These are phyloP conservation scores for Neurospora sp. DNA, from an alignment of 2,329 filamentous ascomycete genomes.

Conservation along the genomic window DNA sequence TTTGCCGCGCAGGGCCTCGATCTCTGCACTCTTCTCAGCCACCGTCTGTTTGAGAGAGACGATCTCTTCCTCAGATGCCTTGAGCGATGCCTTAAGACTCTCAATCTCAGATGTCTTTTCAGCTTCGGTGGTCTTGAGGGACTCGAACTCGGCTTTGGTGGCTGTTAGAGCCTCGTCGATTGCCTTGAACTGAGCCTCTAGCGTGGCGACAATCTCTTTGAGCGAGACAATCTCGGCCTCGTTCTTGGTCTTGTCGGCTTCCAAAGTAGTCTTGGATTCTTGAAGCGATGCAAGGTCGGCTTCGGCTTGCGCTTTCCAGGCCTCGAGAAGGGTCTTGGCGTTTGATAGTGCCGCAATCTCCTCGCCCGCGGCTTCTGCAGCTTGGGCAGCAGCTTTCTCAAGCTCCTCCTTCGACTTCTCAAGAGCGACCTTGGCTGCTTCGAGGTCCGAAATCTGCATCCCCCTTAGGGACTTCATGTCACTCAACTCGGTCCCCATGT, in stretches of 20 bases:
- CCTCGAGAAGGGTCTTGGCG: constrained; percentile 15
- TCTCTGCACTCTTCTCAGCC: constrained; percentile 15
- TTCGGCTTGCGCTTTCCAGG: constrained; percentile 16
- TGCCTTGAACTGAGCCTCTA: constrained; percentile 16
- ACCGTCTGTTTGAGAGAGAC: constrained; percentile 16
- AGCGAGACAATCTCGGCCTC: constrained; percentile 16
- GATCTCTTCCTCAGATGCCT: constrained; percentile 17
- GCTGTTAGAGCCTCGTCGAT: constrained; percentile 16
- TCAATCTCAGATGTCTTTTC: constrained; percentile 15
- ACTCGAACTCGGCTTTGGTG: constrained; percentile 13
- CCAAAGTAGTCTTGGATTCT: constrained; percentile 10
- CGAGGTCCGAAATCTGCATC: constrained; percentile 11
- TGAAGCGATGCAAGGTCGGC: constrained; percentile 15
- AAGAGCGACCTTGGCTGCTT: constrained; percentile 13
- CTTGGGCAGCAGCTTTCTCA: constrained; percentile 15
- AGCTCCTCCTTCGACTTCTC: constrained; percentile 15
- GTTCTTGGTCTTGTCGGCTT: constrained; percentile 12
- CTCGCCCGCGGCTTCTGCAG: constrained; percentile 12
- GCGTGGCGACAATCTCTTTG: constrained; percentile 13
- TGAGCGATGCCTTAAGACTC: constrained; percentile 16
- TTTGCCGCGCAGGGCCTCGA: constrained; percentile 17
- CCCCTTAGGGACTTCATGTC: constrained; percentile 9
- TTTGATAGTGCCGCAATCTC: constrained; percentile 11
- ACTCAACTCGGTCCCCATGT: constrained; percentile 5
- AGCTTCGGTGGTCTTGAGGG: constrained; percentile 12